Evolutionary conservation across 1,284 basidiomycete species (phyloP).

Genomic region (Ustilago esculenta): DNA sequence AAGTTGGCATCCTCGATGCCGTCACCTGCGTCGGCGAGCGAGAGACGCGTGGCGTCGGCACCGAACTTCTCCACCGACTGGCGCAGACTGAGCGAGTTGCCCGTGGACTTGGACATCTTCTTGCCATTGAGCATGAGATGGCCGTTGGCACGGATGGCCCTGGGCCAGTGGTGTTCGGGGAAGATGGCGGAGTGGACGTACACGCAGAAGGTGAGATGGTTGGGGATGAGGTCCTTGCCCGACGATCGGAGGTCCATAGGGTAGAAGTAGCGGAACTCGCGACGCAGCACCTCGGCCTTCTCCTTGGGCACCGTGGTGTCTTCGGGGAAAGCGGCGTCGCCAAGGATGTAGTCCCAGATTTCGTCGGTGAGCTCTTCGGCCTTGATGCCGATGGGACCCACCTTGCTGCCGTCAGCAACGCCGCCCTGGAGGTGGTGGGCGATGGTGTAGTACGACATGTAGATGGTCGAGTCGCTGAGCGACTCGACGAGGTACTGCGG

Average conservation of each 20-base stretch:
- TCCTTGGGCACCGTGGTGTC: slow-evolving; percentile 75
- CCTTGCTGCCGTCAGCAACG: slow-evolving; percentile 78
- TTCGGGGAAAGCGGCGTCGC: slow-evolving; percentile 79
- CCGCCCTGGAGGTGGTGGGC: slow-evolving; percentile 72
- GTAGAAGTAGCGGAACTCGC: slow-evolving; percentile 97
- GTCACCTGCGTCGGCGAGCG: slow-evolving; percentile 95
- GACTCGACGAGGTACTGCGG: slow-evolving; percentile 95
- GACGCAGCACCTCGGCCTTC: slow-evolving; percentile 84
- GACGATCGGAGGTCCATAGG: slow-evolving; percentile 98
- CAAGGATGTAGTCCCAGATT: slow-evolving; percentile 94
- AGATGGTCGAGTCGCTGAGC: slow-evolving; percentile 96
- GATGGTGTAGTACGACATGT: slow-evolving; percentile 98
- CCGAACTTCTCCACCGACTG: slow-evolving; percentile 75
- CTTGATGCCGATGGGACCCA: slow-evolving; percentile 85
- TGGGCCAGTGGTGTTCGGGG: slow-evolving; percentile 91
- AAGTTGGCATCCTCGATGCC: slow-evolving; percentile 98
- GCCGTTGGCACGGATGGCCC: slow-evolving; percentile 91
- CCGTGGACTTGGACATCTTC: slow-evolving; percentile 99
- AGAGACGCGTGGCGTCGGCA: slow-evolving; percentile 89
- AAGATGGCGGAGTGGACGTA: slow-evolving; percentile 96
- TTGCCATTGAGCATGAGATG: slow-evolving; percentile 98
- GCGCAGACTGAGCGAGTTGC: slow-evolving; percentile 68
- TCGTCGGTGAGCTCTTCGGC: slow-evolving; percentile 95
- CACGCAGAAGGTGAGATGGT: slow-evolving; percentile 93
- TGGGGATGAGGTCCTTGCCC: slow-evolving; percentile 97